Conservation (phyloP, 1,284 basidiomycete species). For the Neonothopanus nambi region DNA sequence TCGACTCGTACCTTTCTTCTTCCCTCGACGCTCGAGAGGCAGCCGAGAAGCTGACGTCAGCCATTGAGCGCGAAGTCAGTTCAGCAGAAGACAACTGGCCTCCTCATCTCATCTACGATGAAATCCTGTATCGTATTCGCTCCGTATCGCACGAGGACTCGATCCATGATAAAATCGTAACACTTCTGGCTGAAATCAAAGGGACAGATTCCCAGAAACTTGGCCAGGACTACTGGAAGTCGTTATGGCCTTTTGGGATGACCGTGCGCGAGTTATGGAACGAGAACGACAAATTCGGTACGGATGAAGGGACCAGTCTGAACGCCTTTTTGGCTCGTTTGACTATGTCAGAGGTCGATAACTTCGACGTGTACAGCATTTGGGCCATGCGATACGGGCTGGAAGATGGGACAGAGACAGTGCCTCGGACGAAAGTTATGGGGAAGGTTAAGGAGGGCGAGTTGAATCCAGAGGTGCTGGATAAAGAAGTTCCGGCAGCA, state of each 20-base stretch:
- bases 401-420: constrained; percentile 6
- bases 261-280: constrained; percentile 17
- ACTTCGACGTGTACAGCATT: constrained; percentile 16
- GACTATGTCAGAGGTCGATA: background rate
- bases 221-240: constrained; percentile 11
- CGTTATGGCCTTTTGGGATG: constrained; percentile 10
- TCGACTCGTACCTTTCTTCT: background rate
- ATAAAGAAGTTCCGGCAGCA: constrained; percentile 13
- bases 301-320: constrained; percentile 11
- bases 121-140: background rate
- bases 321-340: constrained; percentile 18
- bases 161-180: constrained; percentile 11
- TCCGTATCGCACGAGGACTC: background rate
- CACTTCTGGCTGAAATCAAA: constrained; percentile 13
- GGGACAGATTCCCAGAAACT: background rate
- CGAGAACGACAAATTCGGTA: background rate
- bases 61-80: background rate
- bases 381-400: constrained; percentile 17
- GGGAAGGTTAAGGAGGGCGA: background rate
- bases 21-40: background rate
- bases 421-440: background rate
- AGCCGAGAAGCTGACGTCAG: background rate
- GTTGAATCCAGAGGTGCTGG: background rate
- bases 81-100: background rate
- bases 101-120: background rate